A percentile compares a stretch with the other conserved stretches of the same genome.
Conservation (phyloP, 1,284 basidiomycete species). For the Naganishia sp. region DNA sequence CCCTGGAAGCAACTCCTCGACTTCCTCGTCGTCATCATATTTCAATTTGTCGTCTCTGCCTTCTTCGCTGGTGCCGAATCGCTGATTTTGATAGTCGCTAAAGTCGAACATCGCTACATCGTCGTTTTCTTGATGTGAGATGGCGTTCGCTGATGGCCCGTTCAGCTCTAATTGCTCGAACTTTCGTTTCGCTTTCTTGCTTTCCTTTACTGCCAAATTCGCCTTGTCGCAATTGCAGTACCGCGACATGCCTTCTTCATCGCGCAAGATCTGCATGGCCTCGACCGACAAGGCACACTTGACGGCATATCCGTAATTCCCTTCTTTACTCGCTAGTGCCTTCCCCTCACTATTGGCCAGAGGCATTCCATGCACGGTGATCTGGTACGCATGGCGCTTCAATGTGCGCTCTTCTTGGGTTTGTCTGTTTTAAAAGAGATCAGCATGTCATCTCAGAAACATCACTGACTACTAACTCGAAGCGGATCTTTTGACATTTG, state of each 20-base stretch:
- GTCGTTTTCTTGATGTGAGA: neutral
- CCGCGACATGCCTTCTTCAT: constrained; percentile 5
- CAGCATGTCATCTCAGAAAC: neutral
- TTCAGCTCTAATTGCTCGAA: neutral
- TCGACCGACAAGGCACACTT: constrained; percentile 25
- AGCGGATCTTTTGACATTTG: constrained; percentile 31
- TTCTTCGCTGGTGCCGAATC: too few relatives aligned
- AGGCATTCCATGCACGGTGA: constrained; percentile 17
- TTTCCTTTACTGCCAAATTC: neutral
- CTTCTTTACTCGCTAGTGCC: neutral
- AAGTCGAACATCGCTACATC: neutral
- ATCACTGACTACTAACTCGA: constrained; percentile 14
- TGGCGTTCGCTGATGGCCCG: neutral
- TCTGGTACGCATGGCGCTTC: constrained; percentile 6
- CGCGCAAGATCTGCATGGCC: constrained; percentile 18
- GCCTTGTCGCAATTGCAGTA: constrained; percentile 23
- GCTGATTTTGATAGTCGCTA: too few relatives aligned
- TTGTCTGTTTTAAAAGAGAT: neutral
- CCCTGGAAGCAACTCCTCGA: neutral
- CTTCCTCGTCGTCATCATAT: constrained; percentile 14
- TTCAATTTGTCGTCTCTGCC: constrained; percentile 1
- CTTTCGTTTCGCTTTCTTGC: constrained; percentile 1
- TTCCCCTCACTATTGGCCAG: neutral
- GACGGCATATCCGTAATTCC: constrained; percentile 17
- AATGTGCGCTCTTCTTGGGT: neutral